Percentiles rank a stretch among this genome's conserved stretches.
Conservation (phyloP, 495 filamentous ascomycete genomes). For the Hypoxylon trugodes region DNA sequence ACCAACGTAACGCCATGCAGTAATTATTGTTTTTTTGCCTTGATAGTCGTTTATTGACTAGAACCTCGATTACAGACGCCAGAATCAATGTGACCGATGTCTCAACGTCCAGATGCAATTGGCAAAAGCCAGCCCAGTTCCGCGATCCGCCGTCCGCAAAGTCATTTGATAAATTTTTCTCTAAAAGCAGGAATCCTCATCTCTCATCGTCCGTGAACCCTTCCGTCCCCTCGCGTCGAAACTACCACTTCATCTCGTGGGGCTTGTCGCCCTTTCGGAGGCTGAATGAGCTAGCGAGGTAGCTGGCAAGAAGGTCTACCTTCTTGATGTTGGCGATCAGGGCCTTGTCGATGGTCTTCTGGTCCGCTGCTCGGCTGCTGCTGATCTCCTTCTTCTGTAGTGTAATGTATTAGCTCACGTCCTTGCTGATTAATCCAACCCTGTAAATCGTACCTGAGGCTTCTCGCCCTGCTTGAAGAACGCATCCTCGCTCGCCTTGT, state of each 20-base stretch:
- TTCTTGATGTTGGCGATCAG: slow-evolving; percentile 94
- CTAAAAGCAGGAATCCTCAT: slow-evolving; percentile 31
- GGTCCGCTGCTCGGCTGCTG: slow-evolving; percentile 89
- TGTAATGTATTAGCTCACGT: slow-evolving; percentile 40
- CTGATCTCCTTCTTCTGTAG: slow-evolving; percentile 93
- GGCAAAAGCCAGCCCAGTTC: slow-evolving; percentile 60
- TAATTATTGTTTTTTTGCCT: slow-evolving; percentile 24
- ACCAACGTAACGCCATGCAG: slow-evolving; percentile 7
- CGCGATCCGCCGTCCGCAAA: slow-evolving; percentile 52
- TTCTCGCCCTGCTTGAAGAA: slow-evolving; percentile 99
- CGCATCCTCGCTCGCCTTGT: slow-evolving; percentile 93
- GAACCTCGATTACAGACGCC: slow-evolving; percentile 68
- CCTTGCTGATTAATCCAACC: neutral
- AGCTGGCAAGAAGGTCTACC: slow-evolving; percentile 85
- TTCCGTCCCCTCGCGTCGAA: neutral
- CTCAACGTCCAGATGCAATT: slow-evolving; percentile 66
- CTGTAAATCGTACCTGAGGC: slow-evolving; percentile 76
- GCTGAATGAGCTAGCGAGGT: slow-evolving; percentile 92
- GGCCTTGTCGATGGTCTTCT: slow-evolving; percentile 96
- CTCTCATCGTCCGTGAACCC: too few species aligned
- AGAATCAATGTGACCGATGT: slow-evolving; percentile 63
- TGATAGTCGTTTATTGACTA: slow-evolving; percentile 60
- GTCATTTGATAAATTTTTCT: slow-evolving; percentile 46
- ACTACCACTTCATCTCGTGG: slow-evolving; percentile 95
- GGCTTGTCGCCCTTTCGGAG: slow-evolving; percentile 98